phyloP scores from a whole-genome alignment of 1,139 yeast genomes.

The Taiozyma onychis region DNA sequence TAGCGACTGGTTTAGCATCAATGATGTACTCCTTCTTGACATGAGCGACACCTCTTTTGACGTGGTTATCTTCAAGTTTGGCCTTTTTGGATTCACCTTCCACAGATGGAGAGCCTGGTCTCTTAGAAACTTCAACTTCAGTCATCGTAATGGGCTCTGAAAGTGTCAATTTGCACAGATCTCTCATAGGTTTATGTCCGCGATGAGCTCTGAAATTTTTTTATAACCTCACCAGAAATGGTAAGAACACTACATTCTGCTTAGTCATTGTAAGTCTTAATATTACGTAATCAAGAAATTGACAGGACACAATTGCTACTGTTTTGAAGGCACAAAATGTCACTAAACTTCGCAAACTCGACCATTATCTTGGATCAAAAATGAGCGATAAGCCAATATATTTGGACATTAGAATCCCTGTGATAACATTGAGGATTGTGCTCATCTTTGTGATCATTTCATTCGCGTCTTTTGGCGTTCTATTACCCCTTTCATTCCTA shows the following conservation, averaged over 20 bases:
- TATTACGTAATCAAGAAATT: neutral
- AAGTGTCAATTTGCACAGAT: neutral
- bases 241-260: neutral
- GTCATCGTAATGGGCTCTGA: slow-evolving; percentile 27
- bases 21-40: slow-evolving; percentile 60
- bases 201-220: neutral
- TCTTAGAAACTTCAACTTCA: slow-evolving; percentile 23
- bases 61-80: slow-evolving; percentile 7
- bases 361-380: neutral
- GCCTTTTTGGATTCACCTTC: slow-evolving; percentile 11
- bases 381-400: slow-evolving; percentile 1
- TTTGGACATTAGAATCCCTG: slow-evolving; percentile 15
- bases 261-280: neutral
- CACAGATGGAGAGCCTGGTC: slow-evolving; percentile 16
- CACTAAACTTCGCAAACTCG: neutral
- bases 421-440: slow-evolving; percentile 17
- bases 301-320: neutral
- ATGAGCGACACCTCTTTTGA: slow-evolving; percentile 49
- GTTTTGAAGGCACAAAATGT: neutral
- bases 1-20: slow-evolving; percentile 15
- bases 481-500: slow-evolving; percentile 35
- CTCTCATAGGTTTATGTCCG: neutral
- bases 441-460: slow-evolving; percentile 15
- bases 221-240: neutral
- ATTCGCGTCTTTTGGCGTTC: slow-evolving; percentile 21